These are phyloP conservation scores for Podila epigama DNA, from an alignment of 192 early-diverging fungal species.

Conservation along the genomic window DNA sequence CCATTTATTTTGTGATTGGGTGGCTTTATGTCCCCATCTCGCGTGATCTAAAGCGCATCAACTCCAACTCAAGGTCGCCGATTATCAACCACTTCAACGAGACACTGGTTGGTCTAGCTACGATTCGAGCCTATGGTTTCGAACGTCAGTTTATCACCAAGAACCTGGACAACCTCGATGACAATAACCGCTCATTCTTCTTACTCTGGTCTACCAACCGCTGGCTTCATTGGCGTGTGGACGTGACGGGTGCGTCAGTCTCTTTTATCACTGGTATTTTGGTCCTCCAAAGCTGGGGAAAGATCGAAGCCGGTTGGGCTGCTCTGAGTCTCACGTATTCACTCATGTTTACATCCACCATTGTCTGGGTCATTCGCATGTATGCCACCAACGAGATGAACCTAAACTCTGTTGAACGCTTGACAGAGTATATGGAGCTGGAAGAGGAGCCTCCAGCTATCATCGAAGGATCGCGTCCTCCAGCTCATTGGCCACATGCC, in stretches of 20 bases:
- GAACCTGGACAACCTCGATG: constrained; percentile 67
- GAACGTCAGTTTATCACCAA: constrained; percentile 70
- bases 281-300: constrained; percentile 51
- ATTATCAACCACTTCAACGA: constrained; percentile 69
- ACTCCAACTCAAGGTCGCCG: constrained; percentile 55
- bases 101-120: constrained; percentile 75
- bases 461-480: constrained; percentile 52
- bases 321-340: constrained; percentile 88
- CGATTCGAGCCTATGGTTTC: constrained; percentile 85
- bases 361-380: constrained; percentile 83
- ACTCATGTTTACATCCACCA: constrained; percentile 77
- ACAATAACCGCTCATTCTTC: constrained; percentile 86
- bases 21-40: constrained; percentile 76
- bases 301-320: constrained; percentile 85
- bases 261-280: constrained; percentile 73
- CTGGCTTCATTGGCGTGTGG: constrained; percentile 88
- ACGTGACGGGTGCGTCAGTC: constrained; percentile 78
- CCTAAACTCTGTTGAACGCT: constrained; percentile 88
- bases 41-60: constrained; percentile 89
- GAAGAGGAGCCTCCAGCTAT: constrained; percentile 79
- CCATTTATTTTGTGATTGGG: constrained; percentile 66
- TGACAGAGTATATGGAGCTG: constrained; percentile 80
- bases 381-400: constrained; percentile 87
- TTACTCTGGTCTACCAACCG: constrained; percentile 87
- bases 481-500: constrained; percentile 67